phyloP scores from a whole-genome alignment of 805 yeast genomes.

The Myxozyma vanderwaltii region DNA sequence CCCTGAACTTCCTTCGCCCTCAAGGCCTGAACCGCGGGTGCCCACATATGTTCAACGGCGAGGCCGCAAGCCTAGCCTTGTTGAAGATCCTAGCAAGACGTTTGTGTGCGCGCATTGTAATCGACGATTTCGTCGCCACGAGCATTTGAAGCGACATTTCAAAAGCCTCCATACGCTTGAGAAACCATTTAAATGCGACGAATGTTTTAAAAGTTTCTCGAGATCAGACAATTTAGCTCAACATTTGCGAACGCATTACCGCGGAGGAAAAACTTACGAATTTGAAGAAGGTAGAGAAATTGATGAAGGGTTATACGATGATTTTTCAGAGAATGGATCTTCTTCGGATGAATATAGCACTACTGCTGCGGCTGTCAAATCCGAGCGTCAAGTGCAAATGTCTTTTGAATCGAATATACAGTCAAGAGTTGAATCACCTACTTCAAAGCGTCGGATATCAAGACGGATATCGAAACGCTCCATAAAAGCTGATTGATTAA shows the following conservation, averaged over 20 bases:
- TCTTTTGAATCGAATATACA: too few relatives aligned
- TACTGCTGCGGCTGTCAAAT: too few relatives aligned
- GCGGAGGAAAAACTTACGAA: conserved; percentile 4
- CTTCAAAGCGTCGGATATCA: background rate
- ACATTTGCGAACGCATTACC: conserved; percentile 40
- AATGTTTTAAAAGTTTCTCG: conserved; percentile 42
- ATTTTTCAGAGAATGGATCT: background rate
- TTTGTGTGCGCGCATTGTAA: conserved; percentile 44
- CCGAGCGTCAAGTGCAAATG: too few relatives aligned
- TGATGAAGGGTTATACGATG: background rate
- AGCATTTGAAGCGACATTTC: conserved; percentile 56
- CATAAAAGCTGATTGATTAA: too few relatives aligned
- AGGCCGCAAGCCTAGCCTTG: conserved; percentile 29
- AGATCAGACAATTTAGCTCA: conserved; percentile 43
- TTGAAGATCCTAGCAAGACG: conserved; percentile 39
- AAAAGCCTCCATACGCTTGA: conserved; percentile 72
- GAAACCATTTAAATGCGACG: conserved; percentile 42
- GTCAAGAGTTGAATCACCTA: too few relatives aligned
- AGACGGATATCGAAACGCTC: background rate
- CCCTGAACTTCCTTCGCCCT: background rate
- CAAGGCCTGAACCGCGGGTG: background rate
- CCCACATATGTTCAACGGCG: conserved; percentile 26
- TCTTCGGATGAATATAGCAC: too few relatives aligned
- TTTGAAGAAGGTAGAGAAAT: background rate
- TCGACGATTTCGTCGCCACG: conserved; percentile 47